Evolutionary conservation across 1,284 basidiomycete species (phyloP), one percentile per base, ranked within the genome.

Genomic region (Fomitopsis palustris): DNA sequence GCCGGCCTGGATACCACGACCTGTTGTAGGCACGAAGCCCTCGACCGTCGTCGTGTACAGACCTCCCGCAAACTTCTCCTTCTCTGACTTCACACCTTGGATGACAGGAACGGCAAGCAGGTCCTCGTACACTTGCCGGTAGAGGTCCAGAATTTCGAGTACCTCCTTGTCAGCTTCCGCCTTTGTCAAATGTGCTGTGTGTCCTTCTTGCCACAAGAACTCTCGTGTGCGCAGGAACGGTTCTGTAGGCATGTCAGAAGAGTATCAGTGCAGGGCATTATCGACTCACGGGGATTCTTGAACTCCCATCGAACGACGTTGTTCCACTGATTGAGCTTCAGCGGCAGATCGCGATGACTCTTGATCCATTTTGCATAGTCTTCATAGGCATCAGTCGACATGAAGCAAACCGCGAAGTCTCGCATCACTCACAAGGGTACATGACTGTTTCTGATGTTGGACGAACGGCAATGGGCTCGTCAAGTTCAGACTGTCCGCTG

Each of bases 151-250:
- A 69, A 99, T 99, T 63, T 96, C 84, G 49, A 83, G 85, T 12
- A 99, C 96, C 78, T 99, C 97, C 62, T 78, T 80, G 71, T 94
- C 96, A 39, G 96, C 96, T 74, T 97, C 95, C 14, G 81, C 71
- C 74, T 95, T 91, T 66, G 92, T 93, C 55, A 97, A 81, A 77
- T 92, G 88, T 2, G 96, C 97, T 5, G 97, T 98, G 81, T 99
- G 96, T 51, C 96, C 96, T 77, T 99, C 97, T 79, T 99, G 96
- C 96, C 97, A 99, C 37, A 99, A 81, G 84, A 98, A 99, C 78
- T 99, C 96, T 70, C 97, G 93, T 2, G 97, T 99, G 63, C 96
- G 94, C 43, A 99, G 84, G 91, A 99, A 99, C 2, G 96, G 96
- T 77, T 99, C 88, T 91, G 62, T 17, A 14, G 29, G 45, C 17